phyloP scores from a whole-genome alignment of 805 yeast genomes.

The Blastobotrys robertii region DNA sequence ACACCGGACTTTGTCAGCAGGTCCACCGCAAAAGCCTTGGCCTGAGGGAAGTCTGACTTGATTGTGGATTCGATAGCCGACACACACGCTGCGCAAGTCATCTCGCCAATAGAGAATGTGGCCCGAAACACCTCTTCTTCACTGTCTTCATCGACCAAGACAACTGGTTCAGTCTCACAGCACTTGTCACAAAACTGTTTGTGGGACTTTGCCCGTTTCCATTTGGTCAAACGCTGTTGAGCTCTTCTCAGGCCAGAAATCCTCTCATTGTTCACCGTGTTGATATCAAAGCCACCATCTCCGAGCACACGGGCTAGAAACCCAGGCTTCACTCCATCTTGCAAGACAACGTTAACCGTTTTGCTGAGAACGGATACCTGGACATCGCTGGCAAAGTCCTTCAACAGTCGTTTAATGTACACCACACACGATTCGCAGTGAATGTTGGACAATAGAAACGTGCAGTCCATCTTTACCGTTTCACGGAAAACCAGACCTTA shows the following conservation, averaged over 20 bases:
- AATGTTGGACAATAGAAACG: constrained; percentile 34
- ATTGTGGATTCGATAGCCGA: constrained; percentile 38
- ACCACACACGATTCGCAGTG: constrained; percentile 47
- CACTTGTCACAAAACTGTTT: constrained; percentile 11
- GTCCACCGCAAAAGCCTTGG: constrained; percentile 41
- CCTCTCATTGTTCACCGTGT: constrained; percentile 8
- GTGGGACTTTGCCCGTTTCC: constrained; percentile 9
- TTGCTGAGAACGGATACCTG: constrained; percentile 20
- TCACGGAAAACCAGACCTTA: too few species aligned
- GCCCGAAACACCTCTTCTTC: constrained; percentile 35
- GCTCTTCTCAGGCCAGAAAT: background rate
- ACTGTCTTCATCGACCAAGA: constrained; percentile 20
- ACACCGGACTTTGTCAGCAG: constrained; percentile 43
- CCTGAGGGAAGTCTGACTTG: constrained; percentile 22
- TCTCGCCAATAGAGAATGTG: constrained; percentile 48
- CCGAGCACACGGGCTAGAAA: constrained; percentile 11
- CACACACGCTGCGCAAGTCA: constrained; percentile 61
- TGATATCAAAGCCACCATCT: constrained; percentile 20
- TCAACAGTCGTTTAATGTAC: constrained; percentile 28
- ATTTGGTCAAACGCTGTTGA: background rate
- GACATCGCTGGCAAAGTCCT: constrained; percentile 16
- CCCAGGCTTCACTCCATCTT: constrained; percentile 10
- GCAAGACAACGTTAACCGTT: constrained; percentile 22
- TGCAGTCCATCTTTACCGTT: constrained; percentile 8
- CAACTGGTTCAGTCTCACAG: constrained; percentile 8